Evolutionary conservation across 495 filamentous ascomycete genomes (phyloP).

Genomic region (Hypoxylon rickii): DNA sequence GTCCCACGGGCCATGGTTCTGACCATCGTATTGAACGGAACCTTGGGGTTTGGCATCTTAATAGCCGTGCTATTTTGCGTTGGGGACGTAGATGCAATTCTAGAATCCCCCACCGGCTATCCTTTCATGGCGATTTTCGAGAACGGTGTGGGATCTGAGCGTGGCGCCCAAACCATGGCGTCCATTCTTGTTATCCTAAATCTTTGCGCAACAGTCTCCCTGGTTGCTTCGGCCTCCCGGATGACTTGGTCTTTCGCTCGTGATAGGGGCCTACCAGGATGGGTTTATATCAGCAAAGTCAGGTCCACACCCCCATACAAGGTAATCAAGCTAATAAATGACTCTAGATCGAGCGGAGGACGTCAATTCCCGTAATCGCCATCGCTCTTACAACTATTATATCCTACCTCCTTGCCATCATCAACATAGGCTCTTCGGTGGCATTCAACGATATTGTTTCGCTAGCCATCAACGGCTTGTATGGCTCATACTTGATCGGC

Average conservation of each 20-base stretch:
- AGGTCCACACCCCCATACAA: neutral
- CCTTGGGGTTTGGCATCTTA: constrained; percentile 57
- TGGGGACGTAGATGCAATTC: constrained; percentile 50
- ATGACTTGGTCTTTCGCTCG: constrained; percentile 60
- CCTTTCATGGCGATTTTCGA: constrained; percentile 55
- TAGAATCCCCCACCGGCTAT: constrained; percentile 47
- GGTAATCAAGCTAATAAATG: neutral
- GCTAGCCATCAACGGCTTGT: constrained; percentile 46
- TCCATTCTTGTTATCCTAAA: constrained; percentile 43
- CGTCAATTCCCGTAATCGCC: constrained; percentile 56
- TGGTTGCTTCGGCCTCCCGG: constrained; percentile 53
- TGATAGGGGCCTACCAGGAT: constrained; percentile 59
- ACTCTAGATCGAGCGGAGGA: constrained; percentile 21
- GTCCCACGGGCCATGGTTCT: constrained; percentile 61
- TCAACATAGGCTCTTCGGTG: constrained; percentile 54
- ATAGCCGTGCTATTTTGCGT: constrained; percentile 59
- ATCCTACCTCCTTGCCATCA: constrained; percentile 50
- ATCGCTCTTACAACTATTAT: constrained; percentile 50
- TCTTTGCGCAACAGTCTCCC: constrained; percentile 41
- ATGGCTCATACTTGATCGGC: constrained; percentile 50
- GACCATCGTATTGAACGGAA: constrained; percentile 53
- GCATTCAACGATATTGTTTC: constrained; percentile 57
- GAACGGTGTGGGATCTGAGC: constrained; percentile 34
- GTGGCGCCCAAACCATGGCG: constrained; percentile 42
- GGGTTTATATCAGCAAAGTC: constrained; percentile 50